Percentiles rank a stretch among this genome's conserved stretches.
phyloP scores from a whole-genome alignment of 2,329 filamentous ascomycete species.

The Podosphaera aphanis region DNA sequence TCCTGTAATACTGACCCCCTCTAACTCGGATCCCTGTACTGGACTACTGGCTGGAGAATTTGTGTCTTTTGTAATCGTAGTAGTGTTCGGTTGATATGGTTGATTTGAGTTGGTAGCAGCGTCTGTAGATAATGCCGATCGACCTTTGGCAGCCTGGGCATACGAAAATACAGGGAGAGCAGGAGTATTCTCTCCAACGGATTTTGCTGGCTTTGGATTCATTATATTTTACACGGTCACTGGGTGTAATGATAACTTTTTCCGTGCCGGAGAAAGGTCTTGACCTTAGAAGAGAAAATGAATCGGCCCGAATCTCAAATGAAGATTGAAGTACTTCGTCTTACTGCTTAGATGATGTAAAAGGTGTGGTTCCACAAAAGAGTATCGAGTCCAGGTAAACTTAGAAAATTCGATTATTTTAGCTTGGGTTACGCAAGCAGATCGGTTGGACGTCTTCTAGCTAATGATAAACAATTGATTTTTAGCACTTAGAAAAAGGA shows the following conservation, averaged over 20 bases:
- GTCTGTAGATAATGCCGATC: slow-evolving; percentile 16
- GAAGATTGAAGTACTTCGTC: neutral
- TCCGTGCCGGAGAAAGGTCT: neutral
- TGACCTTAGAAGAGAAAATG: neutral
- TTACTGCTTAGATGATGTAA: neutral
- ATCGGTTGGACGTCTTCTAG: too few relatives aligned
- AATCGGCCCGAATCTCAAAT: neutral
- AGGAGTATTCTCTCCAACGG: slow-evolving; percentile 14
- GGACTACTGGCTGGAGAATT: slow-evolving; percentile 11
- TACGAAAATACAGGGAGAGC: slow-evolving; percentile 55
- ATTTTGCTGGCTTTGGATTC: slow-evolving; percentile 19
- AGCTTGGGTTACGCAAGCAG: too few relatives aligned
- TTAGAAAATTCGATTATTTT: too few relatives aligned
- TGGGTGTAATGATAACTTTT: neutral
- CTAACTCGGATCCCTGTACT: slow-evolving; percentile 10
- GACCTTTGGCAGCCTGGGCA: slow-evolving; percentile 80
- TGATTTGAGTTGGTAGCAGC: slow-evolving; percentile 13
- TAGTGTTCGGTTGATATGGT: slow-evolving; percentile 12
- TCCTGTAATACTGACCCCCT: slow-evolving; percentile 11
- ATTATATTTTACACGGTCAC: slow-evolving; percentile 14
- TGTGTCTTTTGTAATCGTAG: slow-evolving; percentile 13
- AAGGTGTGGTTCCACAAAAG: too few relatives aligned
- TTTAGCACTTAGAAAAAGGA: too few relatives aligned
- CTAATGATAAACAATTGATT: too few relatives aligned
- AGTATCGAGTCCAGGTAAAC: too few relatives aligned